phyloP scores from a whole-genome alignment of 768 basidiomycete genomes.

The Tricholoma sp. region DNA sequence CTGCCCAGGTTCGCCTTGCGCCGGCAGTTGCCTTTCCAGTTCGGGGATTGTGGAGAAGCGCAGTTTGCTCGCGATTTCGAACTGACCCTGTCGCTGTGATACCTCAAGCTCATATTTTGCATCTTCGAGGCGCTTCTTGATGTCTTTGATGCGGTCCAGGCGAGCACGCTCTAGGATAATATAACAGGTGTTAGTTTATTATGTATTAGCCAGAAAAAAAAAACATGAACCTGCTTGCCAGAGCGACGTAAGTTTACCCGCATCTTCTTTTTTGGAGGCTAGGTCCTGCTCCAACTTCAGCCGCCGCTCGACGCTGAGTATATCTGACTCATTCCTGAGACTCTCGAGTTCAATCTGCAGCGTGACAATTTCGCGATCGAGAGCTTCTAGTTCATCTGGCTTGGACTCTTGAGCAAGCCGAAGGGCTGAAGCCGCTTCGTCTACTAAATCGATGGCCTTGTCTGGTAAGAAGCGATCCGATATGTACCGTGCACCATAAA shows the following conservation, averaged over 20 bases:
- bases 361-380: conserved; percentile 82
- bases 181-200: background rate
- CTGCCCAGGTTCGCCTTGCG: conserved; percentile 35
- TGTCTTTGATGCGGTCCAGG: conserved; percentile 64
- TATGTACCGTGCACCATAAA: conserved; percentile 81
- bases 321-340: conserved; percentile 82
- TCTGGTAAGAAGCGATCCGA: conserved; percentile 87
- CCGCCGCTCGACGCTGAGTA: conserved; percentile 74
- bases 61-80: conserved; percentile 76
- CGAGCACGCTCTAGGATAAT: conserved; percentile 52
- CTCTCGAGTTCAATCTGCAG: conserved; percentile 88
- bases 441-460: conserved; percentile 88
- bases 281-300: conserved; percentile 63
- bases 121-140: conserved; percentile 71
- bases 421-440: conserved; percentile 87
- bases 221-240: conserved; percentile 66
- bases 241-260: conserved; percentile 50
- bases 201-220: background rate
- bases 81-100: conserved; percentile 85
- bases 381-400: conserved; percentile 76
- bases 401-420: conserved; percentile 87
- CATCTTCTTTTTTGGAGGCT: conserved; percentile 55
- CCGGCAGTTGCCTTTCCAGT: conserved; percentile 65
- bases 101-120: conserved; percentile 85
- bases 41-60: conserved; percentile 85